phyloP scores from a whole-genome alignment of 1,284 basidiomycete species.

The Leccinum subspadiceum region DNA sequence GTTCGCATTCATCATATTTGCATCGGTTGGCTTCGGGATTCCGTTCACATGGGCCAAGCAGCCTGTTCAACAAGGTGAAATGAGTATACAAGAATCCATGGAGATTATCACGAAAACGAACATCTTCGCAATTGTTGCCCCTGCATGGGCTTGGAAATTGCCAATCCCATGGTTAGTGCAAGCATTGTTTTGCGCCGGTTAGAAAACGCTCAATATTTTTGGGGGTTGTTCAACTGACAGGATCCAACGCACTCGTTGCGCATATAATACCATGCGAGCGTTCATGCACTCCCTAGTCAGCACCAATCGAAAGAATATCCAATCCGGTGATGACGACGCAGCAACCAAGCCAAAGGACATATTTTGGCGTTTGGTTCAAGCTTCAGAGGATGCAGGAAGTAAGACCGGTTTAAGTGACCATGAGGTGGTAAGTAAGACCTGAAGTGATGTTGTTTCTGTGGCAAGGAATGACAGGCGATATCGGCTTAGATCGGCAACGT shows the following conservation, averaged over 20 bases:
- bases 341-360: slow-evolving; percentile 33
- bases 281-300: slow-evolving; percentile 44
- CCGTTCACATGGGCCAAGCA: slow-evolving; percentile 43
- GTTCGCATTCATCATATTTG: slow-evolving; percentile 49
- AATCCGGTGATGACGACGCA: slow-evolving; percentile 16
- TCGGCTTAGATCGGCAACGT: slow-evolving; percentile 49
- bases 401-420: slow-evolving; percentile 45
- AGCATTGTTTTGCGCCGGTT: not conserved
- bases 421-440: slow-evolving; percentile 42
- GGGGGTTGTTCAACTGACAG: slow-evolving; percentile 9
- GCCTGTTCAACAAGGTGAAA: slow-evolving; percentile 37
- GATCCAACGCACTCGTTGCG: slow-evolving; percentile 25
- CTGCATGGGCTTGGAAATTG: slow-evolving; percentile 43
- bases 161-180: slow-evolving; percentile 41
- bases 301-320: slow-evolving; percentile 37
- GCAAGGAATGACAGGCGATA: not conserved
- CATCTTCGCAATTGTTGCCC: slow-evolving; percentile 31
- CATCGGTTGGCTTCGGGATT: slow-evolving; percentile 51
- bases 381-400: slow-evolving; percentile 45
- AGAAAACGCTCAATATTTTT: not conserved
- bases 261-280: slow-evolving; percentile 29
- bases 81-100: slow-evolving; percentile 47
- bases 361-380: slow-evolving; percentile 49
- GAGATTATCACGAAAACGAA: slow-evolving; percentile 36
- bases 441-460: not conserved